Percentiles rank a stretch among this genome's conserved stretches.
These are phyloP conservation scores for Letharia lupina DNA, from an alignment of 495 filamentous ascomycete species.

Conservation along the genomic window DNA sequence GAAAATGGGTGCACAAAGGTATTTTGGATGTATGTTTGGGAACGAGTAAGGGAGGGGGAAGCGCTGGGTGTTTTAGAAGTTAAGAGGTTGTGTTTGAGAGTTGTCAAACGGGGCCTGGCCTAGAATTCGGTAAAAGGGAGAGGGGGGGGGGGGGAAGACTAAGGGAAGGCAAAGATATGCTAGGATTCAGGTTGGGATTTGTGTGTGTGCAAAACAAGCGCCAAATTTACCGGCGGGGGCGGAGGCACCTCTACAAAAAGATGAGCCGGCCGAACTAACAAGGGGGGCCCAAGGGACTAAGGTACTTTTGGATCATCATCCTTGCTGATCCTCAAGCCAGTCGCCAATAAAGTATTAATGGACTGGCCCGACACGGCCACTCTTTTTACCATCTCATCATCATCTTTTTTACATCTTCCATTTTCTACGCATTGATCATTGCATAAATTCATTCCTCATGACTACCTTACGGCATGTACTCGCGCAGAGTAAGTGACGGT, in stretches of 20 bases:
- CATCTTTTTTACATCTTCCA: background rate
- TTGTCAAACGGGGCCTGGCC: constrained; percentile 4
- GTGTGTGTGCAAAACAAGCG: background rate
- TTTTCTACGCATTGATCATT: background rate
- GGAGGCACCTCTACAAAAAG: background rate
- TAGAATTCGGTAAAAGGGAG: constrained; percentile 2
- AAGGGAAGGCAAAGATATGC: background rate
- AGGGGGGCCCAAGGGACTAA: background rate
- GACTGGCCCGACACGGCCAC: background rate
- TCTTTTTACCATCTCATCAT: background rate
- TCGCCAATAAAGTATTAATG: background rate
- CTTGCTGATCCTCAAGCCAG: background rate
- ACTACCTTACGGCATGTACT: no score
- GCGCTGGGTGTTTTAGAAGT: constrained; percentile 14
- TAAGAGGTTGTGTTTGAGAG: constrained; percentile 9
- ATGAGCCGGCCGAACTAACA: background rate
- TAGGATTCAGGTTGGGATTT: constrained; percentile 1
- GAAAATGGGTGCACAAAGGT: background rate
- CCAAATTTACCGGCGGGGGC: background rate
- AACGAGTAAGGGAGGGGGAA: constrained; percentile 9
- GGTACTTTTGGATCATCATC: constrained; percentile 1
- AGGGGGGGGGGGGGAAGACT: background rate
- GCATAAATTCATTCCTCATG: background rate
- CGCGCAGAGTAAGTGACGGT: no score
- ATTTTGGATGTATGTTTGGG: background rate